Evolutionary conservation across 352 stramenopile genomes (phyloP), one percentile per base, ranked within the genome.

Genomic region (Aphanomyces astaci): DNA sequence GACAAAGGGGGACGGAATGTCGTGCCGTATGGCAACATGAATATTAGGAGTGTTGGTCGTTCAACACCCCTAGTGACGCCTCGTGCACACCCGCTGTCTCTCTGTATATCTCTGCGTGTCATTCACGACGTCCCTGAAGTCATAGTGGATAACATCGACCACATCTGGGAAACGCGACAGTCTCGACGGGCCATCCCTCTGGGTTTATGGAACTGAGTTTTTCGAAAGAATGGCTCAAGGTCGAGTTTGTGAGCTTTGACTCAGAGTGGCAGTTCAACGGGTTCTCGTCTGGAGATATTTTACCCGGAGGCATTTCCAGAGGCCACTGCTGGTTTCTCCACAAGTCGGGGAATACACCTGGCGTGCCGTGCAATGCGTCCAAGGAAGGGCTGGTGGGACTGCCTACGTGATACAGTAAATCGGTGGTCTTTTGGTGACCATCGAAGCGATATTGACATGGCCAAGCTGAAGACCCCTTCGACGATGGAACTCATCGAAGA

Each of bases 191-290:
- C 32, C 48, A 90, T 70, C 80, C 83, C 15, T 92, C 92, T 69
- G 84, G 84, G 13, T 94, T 94, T 76, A 84, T 92, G 25, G 86
- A 90, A 73, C 74, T 94, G 24, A 76, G 85, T 66, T 88, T 94
- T 53, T 90, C 84, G 1, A 75, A 92, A 67, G 84, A 94, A 33
- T 94, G 86, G 86, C 74, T 92, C 27, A 82, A 79, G 64, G 87
- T 84, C 0, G 72, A 94, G 73, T 94, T 92, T 40, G 78, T 91
- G 36, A 94, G 84, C 10, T 92, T 92, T 56, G 84, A 92, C 66
- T 73, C 82, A 52, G 71, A 72, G 43, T 94, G 86, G 84, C 78
- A 78, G 13, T 94, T 90, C 72, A 92, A 55, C 25, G 48, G 48
- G 1, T 55, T 55, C 19, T 28, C 9, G 1, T 55, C 48, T 17